Percentiles rank a stretch among this genome's conserved stretches.
These are phyloP conservation scores for Boletus reticuloceps DNA, from an alignment of 768 basidiomycete species.

Conservation along the genomic window DNA sequence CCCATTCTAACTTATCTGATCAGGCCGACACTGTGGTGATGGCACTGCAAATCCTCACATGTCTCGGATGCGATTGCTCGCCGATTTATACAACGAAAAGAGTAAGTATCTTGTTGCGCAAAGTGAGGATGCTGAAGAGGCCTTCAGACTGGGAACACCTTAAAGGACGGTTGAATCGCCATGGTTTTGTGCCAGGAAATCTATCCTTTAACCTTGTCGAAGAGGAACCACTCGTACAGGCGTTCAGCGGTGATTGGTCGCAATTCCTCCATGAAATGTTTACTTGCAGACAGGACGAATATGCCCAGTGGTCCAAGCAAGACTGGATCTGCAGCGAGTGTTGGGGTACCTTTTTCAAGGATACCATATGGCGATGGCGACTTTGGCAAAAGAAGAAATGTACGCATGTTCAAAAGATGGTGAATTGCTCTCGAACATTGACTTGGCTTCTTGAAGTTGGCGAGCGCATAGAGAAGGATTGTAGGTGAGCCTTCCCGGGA, in stretches of 20 bases:
- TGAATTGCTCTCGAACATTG: no score
- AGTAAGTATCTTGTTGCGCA: neutral
- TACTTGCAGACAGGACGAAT: neutral
- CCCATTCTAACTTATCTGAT: neutral
- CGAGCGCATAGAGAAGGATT: neutral
- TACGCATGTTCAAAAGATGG: neutral
- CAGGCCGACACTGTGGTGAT: neutral
- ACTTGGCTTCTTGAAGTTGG: neutral
- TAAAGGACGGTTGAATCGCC: neutral
- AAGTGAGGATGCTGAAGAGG: neutral
- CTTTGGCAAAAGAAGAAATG: neutral
- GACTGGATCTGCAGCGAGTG: neutral
- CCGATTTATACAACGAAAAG: neutral
- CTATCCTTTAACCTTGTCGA: neutral
- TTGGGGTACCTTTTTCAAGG: neutral
- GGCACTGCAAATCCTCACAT: neutral
- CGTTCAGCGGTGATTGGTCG: neutral
- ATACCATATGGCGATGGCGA: conserved; percentile 5
- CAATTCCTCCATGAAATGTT: neutral
- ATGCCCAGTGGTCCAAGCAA: neutral
- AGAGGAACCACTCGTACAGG: neutral
- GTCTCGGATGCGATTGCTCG: neutral
- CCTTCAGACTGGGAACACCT: conserved; percentile 4
- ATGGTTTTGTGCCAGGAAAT: neutral
- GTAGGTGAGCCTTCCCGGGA: neutral